Evolutionary conservation across 2,329 filamentous ascomycete species (phyloP).

Genomic region (Sporothrix protearum): DNA sequence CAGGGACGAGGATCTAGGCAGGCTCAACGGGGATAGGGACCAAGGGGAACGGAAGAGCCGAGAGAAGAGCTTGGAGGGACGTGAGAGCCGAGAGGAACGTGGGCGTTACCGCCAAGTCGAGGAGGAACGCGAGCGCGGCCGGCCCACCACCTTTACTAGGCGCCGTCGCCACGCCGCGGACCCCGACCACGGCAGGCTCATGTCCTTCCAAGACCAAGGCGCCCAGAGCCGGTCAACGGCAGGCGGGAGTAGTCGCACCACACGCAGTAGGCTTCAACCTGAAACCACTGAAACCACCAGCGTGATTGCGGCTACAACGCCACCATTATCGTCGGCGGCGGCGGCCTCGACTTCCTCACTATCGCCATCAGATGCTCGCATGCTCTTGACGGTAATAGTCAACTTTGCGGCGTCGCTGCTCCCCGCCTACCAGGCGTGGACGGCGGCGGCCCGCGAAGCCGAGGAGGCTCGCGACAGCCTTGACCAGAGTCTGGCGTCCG

Average conservation of each 20-base stretch:
- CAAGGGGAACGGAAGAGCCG: not conserved
- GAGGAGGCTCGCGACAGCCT: not conserved
- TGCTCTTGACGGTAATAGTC: not conserved
- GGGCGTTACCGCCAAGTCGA: too few relatives aligned
- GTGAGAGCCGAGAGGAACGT: not conserved
- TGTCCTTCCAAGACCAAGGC: not conserved
- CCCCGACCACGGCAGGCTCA: not conserved
- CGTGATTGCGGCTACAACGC: not conserved
- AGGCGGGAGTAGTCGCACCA: not conserved
- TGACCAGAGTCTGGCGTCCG: not conserved
- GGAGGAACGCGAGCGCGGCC: not conserved
- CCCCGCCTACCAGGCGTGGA: conserved; percentile 19
- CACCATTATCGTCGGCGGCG: not conserved
- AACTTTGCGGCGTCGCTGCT: conserved; percentile 7
- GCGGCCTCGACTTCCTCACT: not conserved
- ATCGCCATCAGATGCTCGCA: not conserved
- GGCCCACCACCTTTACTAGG: not conserved
- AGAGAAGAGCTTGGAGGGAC: too few relatives aligned
- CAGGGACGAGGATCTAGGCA: not conserved
- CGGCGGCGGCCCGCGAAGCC: conserved; percentile 6
- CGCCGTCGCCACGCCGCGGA: not conserved
- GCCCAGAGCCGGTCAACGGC: not conserved
- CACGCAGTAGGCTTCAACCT: not conserved
- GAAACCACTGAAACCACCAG: not conserved
- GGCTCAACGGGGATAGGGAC: not conserved